Evolutionary conservation across 2,329 filamentous ascomycete genomes (phyloP).

Genomic region (Fusarium sp.): DNA sequence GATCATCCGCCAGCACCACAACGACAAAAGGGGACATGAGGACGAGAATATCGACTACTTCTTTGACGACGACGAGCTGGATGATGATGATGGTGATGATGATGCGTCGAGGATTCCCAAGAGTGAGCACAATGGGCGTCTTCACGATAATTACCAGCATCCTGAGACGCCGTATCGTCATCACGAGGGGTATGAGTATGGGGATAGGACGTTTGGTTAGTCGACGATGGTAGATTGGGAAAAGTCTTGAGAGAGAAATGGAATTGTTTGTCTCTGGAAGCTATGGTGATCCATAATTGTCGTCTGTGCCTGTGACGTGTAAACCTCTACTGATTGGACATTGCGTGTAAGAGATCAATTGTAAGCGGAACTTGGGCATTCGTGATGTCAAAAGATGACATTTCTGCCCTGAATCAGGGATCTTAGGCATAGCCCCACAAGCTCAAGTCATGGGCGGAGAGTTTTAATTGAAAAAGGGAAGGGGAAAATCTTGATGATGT

Average conservation of each 20-base stretch:
- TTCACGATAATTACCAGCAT: not conserved
- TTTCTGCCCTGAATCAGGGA: slow-evolving; percentile 21
- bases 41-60: not conserved
- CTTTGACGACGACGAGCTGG: not conserved
- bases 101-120: not conserved
- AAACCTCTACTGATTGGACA: slow-evolving; percentile 1
- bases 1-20: not conserved
- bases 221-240: not conserved
- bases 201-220: not conserved
- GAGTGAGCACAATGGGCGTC: not conserved
- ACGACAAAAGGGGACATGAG: not conserved
- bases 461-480: not conserved
- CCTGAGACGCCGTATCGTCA: not conserved
- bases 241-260: not conserved
- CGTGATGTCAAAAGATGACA: not conserved
- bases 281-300: not conserved
- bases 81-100: not conserved
- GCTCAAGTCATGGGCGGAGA: slow-evolving; percentile 2
- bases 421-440: slow-evolving; percentile 9
- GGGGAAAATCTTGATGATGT: slow-evolving; percentile 18
- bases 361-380: not conserved
- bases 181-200: not conserved
- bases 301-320: not conserved
- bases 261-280: not conserved
- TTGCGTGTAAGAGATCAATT: not conserved